Evolutionary conservation across 2,329 filamentous ascomycete species (phyloP), one percentile per base, ranked within the genome.

Genomic region (Alternaria conjuncta): DNA sequence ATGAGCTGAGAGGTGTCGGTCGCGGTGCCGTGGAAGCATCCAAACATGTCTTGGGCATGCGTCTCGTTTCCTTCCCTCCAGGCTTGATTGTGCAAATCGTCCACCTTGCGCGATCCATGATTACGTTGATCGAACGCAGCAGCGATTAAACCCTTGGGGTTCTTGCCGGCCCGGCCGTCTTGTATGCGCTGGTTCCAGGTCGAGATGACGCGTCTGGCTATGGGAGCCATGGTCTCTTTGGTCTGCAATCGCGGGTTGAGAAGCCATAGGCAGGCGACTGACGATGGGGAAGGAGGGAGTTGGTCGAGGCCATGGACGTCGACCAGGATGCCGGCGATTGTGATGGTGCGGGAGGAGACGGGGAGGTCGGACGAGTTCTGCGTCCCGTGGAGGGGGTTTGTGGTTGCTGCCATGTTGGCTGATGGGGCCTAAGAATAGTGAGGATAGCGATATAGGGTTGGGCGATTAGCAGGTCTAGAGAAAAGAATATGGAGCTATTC

Each of bases 11-110:
- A 88, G 32, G 90, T 89, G 78, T 98, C 95, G n/a, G 83, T 81
- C 13, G 91, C 90, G 0, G 92, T 95, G 56, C 88, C 88, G 68
- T 87, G 87, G 63, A 94, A 90, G 65, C 89, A 88, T 28, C 88
- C 89, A 77, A 96, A 94, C 94, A 99, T 97, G 79, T 99, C 96
- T 76, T 93, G 89, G 0, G 94, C 95, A 82, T 98, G 96, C 7
- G 85, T 87, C 8, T 86, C 83, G 76, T 97, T 97, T 28, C 93
- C 94, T 41, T 87, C 81, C 46, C 87, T 86, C 95, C 94, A 98
- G 5, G 90, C 86, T 70, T 90, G 84, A 78, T 97, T 98, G 25
- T 91, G 89, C 18, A 85, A 70, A 8, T 86, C 82, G 71, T 90
- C 86, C 2, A 95, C 87, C 63, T 89, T 80, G 58, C 96, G 84